Base-by-base conservation (phyloP, 179 eudicot genomes). In the Sideroxylon spinosum region DNA sequence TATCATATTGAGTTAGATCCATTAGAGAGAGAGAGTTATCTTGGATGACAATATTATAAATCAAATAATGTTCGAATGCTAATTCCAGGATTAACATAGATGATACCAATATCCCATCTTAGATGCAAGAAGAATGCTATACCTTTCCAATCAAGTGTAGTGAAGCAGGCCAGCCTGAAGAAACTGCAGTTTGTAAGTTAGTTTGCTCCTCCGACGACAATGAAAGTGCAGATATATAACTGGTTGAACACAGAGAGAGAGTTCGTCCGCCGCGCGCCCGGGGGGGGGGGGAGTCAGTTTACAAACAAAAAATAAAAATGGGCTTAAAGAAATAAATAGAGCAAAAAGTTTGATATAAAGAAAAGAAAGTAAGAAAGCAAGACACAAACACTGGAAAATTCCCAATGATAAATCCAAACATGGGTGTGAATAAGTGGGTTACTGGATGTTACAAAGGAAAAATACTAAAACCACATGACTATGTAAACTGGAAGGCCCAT, bases 121-220 rank as follows among this genome's bases (percentile, higher is more conserved):
- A 57, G 25, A 75, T 67, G 52, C 20, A 75, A 65, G 19, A 10
- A 32, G n/a, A 61, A 68, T 23, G 53, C 46, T 25, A 64, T 88
- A 95, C 98, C 98, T 95, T 95, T 85, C 99, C 99, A 81, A 95
- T 95, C 68, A 95, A 85, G 88, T 95, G 98, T 68, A 95, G 82
- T 49, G 99, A 93, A 44, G 97, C 94, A 81, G 99, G 98, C 99
- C 99, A 93, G 60, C 94, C 96, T 55, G 92, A 91, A 55, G 89
- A 88, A 86, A 92, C 78, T 71, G 98, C 94, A 59, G 80, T 82
- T 82, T 86, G 89, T 82, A 95, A 88, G 87, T 81, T 84, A 78
- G 86, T 84, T n/a, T 85, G 86, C 68, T 87, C 85, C 71, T 87
- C 88, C 66, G 92, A 96, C 78, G 81, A 37, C 44, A 37, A 37